Base-by-base conservation (phyloP, 2,329 filamentous ascomycete species). In the Pyrenophora teres region DNA sequence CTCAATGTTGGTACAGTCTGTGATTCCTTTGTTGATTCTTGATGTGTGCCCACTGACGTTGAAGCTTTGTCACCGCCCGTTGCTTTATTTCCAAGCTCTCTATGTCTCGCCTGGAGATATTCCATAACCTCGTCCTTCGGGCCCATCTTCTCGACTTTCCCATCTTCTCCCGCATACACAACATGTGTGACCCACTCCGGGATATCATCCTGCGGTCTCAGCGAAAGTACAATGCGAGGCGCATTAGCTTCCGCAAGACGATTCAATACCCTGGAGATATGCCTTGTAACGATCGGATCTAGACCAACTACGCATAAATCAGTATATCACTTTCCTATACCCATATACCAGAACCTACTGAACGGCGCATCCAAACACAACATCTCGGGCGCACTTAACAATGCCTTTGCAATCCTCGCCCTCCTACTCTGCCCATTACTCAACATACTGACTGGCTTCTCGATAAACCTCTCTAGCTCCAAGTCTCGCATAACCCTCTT, bases 381-480 rank as follows among this genome's bases (percentile, higher is more conserved):
- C 9, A 96, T 81, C 72, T 95, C 89, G 0, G 94, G 94, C 45
- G 82, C 82, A 6, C 80, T 85, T 52, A 97, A 79, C 43, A 99
- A 76, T 0, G 92, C 92, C 63, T 91, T 89, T 2, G 92, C 94
- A 61, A 99, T 96, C 56, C 90, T 85, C 6, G 93, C 89, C 47
- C 94, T 80, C 57, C 93, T 81, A 6, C 89, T 93, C 74, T 99
- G 94, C 0, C 94, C 94, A 73, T 97, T 97, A 70, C 92, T 97
- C 47, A 99, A 76, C 70, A 94, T 96, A 19, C 89, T 84, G 6
- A 97, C 89, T 0, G 93, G 92, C 69, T 96, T 87, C 33, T 88
- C 82, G 1, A 95, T 77, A 39, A 97, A 78, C 7, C 81, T 77
- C 0, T 81, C 77, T 12, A 99, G 77, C 42, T 83, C 82, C 48